Percentiles rank a stretch among this genome's conserved stretches.
Conservation (phyloP, 768 basidiomycete genomes). For the Lactarius quietus region DNA sequence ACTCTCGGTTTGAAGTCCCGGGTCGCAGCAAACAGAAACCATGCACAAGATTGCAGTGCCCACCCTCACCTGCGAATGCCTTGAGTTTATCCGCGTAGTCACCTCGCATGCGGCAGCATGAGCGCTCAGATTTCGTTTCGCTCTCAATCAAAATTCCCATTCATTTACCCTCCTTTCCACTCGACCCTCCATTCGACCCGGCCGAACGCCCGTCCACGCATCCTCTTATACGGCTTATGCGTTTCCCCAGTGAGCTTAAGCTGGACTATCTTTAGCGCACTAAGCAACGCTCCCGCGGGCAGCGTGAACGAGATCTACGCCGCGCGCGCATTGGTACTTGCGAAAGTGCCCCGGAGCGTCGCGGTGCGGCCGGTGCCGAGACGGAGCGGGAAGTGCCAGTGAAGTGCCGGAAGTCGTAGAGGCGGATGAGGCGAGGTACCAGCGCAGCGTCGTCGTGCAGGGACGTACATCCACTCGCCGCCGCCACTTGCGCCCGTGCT, state of each 20-base stretch:
- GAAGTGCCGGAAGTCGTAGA: constrained; percentile 16
- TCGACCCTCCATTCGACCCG: too few species aligned
- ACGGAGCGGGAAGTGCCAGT: constrained; percentile 51
- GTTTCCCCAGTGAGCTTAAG: constrained; percentile 72
- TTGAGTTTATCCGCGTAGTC: too few species aligned
- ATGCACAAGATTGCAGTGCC: too few species aligned
- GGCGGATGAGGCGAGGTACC: constrained; percentile 51
- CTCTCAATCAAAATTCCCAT: too few species aligned
- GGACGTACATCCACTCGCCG: too few species aligned
- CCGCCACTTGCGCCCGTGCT: constrained; percentile 59
- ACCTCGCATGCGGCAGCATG: too few species aligned
- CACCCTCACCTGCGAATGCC: too few species aligned
- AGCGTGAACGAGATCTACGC: constrained; percentile 71
- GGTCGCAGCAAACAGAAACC: too few species aligned
- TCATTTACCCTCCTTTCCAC: too few species aligned
- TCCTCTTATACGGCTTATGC: constrained; percentile 92
- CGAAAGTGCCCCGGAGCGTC: constrained; percentile 68
- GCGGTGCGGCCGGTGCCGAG: constrained; percentile 51
- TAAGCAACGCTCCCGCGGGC: constrained; percentile 61
- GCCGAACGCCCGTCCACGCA: constrained; percentile 39
- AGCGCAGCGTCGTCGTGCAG: constrained; percentile 56
- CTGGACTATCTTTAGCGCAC: constrained; percentile 80
- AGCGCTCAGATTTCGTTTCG: too few species aligned
- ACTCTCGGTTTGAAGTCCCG: too few species aligned
- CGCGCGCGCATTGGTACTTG: constrained; percentile 43